Conservation (phyloP, 2,329 filamentous ascomycete genomes). For the Apiospora sp. region DNA sequence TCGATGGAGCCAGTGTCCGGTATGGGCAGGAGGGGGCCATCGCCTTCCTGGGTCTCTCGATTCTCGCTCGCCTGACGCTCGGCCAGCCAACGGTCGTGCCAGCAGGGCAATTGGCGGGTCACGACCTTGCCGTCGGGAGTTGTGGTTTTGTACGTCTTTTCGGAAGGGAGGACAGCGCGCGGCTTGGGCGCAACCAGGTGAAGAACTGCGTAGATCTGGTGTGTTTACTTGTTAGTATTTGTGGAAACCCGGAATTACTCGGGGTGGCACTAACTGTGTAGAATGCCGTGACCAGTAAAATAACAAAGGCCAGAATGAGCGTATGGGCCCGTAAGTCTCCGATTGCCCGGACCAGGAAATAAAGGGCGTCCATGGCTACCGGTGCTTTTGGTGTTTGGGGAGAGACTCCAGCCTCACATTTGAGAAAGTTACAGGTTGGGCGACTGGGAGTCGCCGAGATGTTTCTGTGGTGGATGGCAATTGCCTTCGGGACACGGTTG, state of each 20-base stretch:
- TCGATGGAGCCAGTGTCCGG: constrained; percentile 69
- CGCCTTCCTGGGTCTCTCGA: constrained; percentile 43
- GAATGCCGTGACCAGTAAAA: constrained; percentile 16
- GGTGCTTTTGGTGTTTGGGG: not conserved
- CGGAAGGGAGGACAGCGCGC: constrained; percentile 74
- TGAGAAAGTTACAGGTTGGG: not conserved
- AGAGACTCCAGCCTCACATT: not conserved
- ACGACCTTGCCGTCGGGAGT: constrained; percentile 67
- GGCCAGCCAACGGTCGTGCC: constrained; percentile 79
- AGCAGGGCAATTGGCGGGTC: constrained; percentile 75
- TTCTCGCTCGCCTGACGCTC: constrained; percentile 62
- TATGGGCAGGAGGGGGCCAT: constrained; percentile 48
- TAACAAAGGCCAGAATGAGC: not conserved
- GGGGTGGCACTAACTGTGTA: constrained; percentile 10
- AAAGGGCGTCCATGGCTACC: constrained; percentile 9
- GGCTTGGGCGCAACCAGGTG: constrained; percentile 67
- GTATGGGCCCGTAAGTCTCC: not conserved
- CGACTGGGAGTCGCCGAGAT: not conserved
- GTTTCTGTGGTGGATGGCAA: not conserved
- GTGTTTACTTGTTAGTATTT: not conserved
- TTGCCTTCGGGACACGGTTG: constrained; percentile 16
- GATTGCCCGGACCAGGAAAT: not conserved
- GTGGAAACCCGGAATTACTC: not conserved
- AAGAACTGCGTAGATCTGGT: constrained; percentile 21
- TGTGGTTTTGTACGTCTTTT: constrained; percentile 86